Base-by-base conservation (phyloP, 305 asterid genomes). In the Striga hermonthica region DNA sequence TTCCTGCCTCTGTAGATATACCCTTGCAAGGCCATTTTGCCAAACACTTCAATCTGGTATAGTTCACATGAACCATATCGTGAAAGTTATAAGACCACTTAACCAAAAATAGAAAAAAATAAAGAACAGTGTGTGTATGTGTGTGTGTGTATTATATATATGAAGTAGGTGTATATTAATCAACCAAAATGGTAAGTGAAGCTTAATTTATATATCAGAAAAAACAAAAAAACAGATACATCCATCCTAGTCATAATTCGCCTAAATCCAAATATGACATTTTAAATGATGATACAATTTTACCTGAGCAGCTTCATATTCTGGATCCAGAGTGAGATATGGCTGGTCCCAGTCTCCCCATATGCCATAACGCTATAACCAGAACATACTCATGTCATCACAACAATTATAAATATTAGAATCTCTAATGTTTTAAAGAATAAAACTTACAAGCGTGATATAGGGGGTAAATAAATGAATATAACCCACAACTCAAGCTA, bases 241-340 rank as follows among this genome's bases (percentile, higher is more conserved):
- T 41, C 31, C 41, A 28, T 52, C 43, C 34, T 52, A 62, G 44
- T 64, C 55, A 64, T 61, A 63, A 76, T 54, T 62, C 9, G 40
- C 64, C 41, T 9, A 71, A 70, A 35, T 67, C 60, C 53, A 64
- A 48, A 59, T 60, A 52, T 5, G 62, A 49, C 56, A 62, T 34
- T 11, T 60, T 34, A 22, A 60, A 45, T 35, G 72, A 58, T 45
- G 60, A 55, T 63, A 67, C 16, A 60, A 64, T 59, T 22, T 57
- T 75, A 93, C 99, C 96, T 93, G 99, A 73, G 99, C 96, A 78
- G 97, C 94, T 83, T 93, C 99, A 76, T 93, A 93, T 74, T 90
- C 99, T 47, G 97, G 99, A 83, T 93, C 95, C 63, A 93, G 99
- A 76, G 97, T 93, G 74, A 86, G 95, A 76, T 93, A 90, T 47